These are phyloP conservation scores for Fusarium sp. DNA, from an alignment of 2,329 filamentous ascomycete genomes.

Conservation along the genomic window DNA sequence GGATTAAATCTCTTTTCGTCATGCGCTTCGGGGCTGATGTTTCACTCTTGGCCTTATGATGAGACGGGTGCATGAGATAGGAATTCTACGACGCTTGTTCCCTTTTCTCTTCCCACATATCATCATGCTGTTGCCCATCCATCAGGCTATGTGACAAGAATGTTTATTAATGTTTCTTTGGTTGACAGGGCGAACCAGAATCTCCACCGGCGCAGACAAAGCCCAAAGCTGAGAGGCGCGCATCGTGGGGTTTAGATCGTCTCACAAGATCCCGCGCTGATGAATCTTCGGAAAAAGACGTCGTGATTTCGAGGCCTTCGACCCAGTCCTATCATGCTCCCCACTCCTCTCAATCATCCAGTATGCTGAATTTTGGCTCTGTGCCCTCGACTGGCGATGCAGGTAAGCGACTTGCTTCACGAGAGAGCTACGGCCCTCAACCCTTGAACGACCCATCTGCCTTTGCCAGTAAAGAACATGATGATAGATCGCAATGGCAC, in stretches of 20 bases:
- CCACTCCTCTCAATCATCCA: slow-evolving; percentile 37
- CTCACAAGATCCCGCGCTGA: slow-evolving; percentile 47
- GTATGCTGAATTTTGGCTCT: slow-evolving; percentile 33
- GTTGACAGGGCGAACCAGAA: slow-evolving; percentile 50
- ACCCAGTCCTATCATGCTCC: slow-evolving; percentile 36
- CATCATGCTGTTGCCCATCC: slow-evolving; percentile 43
- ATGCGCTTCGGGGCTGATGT: slow-evolving; percentile 44
- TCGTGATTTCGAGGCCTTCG: slow-evolving; percentile 28
- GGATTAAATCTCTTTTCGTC: slow-evolving; percentile 45
- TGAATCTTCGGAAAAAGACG: slow-evolving; percentile 33
- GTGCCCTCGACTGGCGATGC: slow-evolving; percentile 33
- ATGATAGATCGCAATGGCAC: slow-evolving; percentile 35
- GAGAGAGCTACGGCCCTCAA: slow-evolving; percentile 23
- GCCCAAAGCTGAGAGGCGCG: slow-evolving; percentile 52
- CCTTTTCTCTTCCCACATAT: slow-evolving; percentile 40
- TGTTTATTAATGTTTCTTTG: slow-evolving; percentile 51
- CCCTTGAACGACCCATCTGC: slow-evolving; percentile 15
- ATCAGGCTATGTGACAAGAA: slow-evolving; percentile 44
- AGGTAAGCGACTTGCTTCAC: slow-evolving; percentile 38
- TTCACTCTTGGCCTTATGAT: slow-evolving; percentile 48
- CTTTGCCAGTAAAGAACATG: slow-evolving; percentile 26
- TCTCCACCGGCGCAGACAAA: slow-evolving; percentile 48
- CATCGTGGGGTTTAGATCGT: slow-evolving; percentile 56
- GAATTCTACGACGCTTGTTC: slow-evolving; percentile 52
- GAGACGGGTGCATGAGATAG: slow-evolving; percentile 53